A percentile compares a stretch with the other conserved stretches of the same genome.
These are phyloP conservation scores for Mycena epipterygia DNA, from an alignment of 768 basidiomycete species.

Conservation along the genomic window DNA sequence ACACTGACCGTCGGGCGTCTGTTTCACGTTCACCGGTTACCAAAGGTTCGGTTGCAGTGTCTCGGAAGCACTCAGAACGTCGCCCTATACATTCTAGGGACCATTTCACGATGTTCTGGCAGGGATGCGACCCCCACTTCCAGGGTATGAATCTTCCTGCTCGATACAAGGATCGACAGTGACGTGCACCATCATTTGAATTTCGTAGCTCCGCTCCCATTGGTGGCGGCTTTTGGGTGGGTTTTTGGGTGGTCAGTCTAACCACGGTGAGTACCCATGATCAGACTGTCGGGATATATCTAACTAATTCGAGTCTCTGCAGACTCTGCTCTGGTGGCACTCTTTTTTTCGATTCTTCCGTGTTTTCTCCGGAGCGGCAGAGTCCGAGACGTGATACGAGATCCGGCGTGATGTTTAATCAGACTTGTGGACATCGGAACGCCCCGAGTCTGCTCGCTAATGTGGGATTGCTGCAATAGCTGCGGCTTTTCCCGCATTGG, in stretches of 20 bases:
- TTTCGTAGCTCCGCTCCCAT: background rate
- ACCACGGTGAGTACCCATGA: background rate
- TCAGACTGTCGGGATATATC: background rate
- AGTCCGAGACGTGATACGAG: background rate
- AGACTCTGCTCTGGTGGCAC: background rate
- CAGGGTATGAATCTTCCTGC: background rate
- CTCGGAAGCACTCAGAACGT: background rate
- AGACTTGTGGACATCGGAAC: background rate
- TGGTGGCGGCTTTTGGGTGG: constrained; percentile 4
- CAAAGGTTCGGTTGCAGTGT: constrained; percentile 14
- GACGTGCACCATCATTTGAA: background rate
- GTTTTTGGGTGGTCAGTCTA: background rate
- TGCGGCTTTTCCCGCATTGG: constrained; percentile 4
- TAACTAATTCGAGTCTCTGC: constrained; percentile 2
- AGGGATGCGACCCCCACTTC: background rate
- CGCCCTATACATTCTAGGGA: background rate
- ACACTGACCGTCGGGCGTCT: no score
- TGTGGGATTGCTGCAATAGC: no score
- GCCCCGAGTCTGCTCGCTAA: background rate
- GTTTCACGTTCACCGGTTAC: background rate
- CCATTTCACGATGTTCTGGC: background rate
- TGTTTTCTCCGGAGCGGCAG: constrained; percentile 4
- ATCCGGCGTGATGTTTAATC: background rate
- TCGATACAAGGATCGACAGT: background rate
- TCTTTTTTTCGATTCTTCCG: background rate